A percentile compares a stretch with the other conserved stretches of the same genome.
These are phyloP conservation scores for Colletotrichum horii DNA, from an alignment of 2,329 filamentous ascomycete species.

Conservation along the genomic window DNA sequence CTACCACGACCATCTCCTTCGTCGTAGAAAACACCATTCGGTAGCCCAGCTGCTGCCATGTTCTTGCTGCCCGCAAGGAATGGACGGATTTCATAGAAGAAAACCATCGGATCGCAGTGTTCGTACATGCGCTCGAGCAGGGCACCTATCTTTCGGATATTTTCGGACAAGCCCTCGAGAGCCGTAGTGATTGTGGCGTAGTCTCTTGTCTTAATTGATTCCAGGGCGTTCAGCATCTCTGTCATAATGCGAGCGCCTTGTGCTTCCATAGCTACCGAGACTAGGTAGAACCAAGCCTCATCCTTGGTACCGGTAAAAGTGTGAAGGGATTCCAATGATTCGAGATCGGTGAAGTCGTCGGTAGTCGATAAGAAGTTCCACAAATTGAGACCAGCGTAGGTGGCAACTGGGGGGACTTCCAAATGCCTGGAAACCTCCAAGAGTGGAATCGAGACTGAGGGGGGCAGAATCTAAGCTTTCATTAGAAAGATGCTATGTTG, in stretches of 20 bases:
- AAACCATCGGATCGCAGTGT: conserved; percentile 82
- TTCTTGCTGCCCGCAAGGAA: conserved; percentile 92
- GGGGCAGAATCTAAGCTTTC: conserved; percentile 64
- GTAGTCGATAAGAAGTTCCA: conserved; percentile 81
- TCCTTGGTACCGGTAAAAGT: conserved; percentile 90
- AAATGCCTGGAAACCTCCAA: conserved; percentile 74
- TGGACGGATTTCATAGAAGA: conserved; percentile 88
- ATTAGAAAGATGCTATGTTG: conserved; percentile 15
- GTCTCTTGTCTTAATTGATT: conserved; percentile 68
- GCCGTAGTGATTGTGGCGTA: conserved; percentile 64
- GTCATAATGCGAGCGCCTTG: conserved; percentile 77
- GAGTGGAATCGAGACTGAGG: conserved; percentile 78
- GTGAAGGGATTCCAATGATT: conserved; percentile 73
- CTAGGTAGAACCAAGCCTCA: conserved; percentile 93
- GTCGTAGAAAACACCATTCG: conserved; percentile 85
- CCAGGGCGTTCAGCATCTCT: conserved; percentile 77
- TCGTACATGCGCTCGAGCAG: conserved; percentile 88
- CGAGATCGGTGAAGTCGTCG: conserved; percentile 65
- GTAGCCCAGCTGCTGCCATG: conserved; percentile 84
- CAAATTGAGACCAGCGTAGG: conserved; percentile 83
- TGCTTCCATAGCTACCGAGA: conserved; percentile 91
- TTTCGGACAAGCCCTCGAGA: conserved; percentile 68
- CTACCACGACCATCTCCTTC: conserved; percentile 68
- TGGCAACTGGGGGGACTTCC: conserved; percentile 86
- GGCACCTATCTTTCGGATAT: conserved; percentile 70